Conservation (phyloP, 352 stramenopile genomes). For the Pythium periplocum region DNA sequence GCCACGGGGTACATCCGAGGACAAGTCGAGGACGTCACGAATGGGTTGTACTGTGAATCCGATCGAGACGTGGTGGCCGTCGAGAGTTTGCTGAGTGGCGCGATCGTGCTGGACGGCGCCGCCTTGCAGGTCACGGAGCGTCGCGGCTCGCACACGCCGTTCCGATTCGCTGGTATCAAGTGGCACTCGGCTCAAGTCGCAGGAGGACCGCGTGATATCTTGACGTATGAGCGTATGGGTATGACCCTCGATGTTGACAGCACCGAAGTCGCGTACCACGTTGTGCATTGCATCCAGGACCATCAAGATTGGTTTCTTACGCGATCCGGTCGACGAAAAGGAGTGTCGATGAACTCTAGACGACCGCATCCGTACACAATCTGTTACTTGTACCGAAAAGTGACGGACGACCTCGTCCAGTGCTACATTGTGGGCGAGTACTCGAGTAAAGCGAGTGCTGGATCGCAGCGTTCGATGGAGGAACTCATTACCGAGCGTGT, state of each 20-base stretch:
- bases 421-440: constrained; percentile 51
- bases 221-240: constrained; percentile 62
- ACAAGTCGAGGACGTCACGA: constrained; percentile 29
- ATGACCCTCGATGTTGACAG: constrained; percentile 29
- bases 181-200: constrained; percentile 26
- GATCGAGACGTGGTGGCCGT: constrained; percentile 27
- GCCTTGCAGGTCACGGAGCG: constrained; percentile 35
- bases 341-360: neutral
- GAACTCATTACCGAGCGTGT: constrained; percentile 31
- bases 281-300: constrained; percentile 35
- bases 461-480: constrained; percentile 25
- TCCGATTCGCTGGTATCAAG: constrained; percentile 56
- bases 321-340: neutral
- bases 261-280: constrained; percentile 45
- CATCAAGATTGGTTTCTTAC: constrained; percentile 30
- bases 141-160: constrained; percentile 25
- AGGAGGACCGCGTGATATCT: constrained; percentile 17
- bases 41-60: constrained; percentile 36
- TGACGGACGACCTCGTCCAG: constrained; percentile 49
- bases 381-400: constrained; percentile 44
- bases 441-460: constrained; percentile 18
- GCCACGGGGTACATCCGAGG: constrained; percentile 39
- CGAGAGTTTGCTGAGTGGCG: constrained; percentile 31
- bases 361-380: constrained; percentile 31
- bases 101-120: constrained; percentile 26